A percentile compares a stretch with the other conserved stretches of the same genome.
phyloP scores from a whole-genome alignment of 2,329 filamentous ascomycete species.

The Hypoxylon sp. region DNA sequence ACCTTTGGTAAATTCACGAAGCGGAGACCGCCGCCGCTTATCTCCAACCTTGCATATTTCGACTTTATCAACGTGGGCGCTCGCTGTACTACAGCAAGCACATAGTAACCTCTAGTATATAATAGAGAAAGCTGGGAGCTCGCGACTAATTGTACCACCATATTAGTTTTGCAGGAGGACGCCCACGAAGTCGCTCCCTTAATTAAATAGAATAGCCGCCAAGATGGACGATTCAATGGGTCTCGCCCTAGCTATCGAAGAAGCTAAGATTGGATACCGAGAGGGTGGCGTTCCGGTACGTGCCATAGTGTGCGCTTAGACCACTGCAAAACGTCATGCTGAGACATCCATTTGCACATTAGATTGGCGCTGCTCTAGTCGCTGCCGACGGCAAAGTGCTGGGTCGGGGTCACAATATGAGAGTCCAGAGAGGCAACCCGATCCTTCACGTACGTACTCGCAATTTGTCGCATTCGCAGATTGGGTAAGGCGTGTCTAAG shows the following conservation, averaged over 20 bases:
- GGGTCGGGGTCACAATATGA: conserved; percentile 81
- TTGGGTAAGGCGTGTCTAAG: neutral
- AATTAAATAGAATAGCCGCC: conserved; percentile 2
- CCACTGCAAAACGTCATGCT: neutral
- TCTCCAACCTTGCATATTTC: conserved; percentile 18
- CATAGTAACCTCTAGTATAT: neutral
- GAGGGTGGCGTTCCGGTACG: conserved; percentile 66
- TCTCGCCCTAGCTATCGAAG: conserved; percentile 62
- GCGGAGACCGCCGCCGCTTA: conserved; percentile 37
- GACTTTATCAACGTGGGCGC: neutral
- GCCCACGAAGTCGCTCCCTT: neutral
- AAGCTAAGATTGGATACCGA: conserved; percentile 61
- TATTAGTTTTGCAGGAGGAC: neutral
- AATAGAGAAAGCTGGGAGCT: neutral
- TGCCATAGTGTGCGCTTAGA: neutral
- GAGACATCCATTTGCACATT: conserved; percentile 2
- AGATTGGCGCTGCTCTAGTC: conserved; percentile 73
- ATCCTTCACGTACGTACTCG: conserved; percentile 75
- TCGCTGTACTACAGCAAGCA: neutral
- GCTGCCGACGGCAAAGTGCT: conserved; percentile 77
- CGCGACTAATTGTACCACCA: neutral
- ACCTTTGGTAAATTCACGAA: neutral
- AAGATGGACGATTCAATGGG: conserved; percentile 60
- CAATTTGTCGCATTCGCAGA: neutral
- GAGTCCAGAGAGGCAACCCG: conserved; percentile 78